These are phyloP conservation scores for Rhizodiscina lignyota DNA, from an alignment of 495 filamentous ascomycete species.

Conservation along the genomic window DNA sequence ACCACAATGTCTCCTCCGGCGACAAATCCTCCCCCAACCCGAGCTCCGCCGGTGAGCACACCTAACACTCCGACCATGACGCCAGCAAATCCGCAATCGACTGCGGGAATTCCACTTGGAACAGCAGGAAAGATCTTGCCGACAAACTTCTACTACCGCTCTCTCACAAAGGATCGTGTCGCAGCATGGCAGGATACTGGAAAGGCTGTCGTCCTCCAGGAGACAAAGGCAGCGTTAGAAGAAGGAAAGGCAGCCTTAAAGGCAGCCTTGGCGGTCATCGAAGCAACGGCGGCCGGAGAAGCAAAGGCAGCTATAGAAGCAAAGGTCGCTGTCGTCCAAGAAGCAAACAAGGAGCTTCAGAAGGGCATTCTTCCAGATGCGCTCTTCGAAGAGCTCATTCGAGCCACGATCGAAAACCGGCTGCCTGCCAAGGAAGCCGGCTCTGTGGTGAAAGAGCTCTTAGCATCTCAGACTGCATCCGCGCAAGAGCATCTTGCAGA, in stretches of 20 bases:
- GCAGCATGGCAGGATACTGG: slow-evolving; percentile 26
- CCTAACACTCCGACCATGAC: too few relatives aligned
- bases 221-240: slow-evolving; percentile 5
- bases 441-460: slow-evolving; percentile 53
- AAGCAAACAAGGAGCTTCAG: neutral
- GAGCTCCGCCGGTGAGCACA: too few relatives aligned
- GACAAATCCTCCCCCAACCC: neutral
- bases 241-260: slow-evolving; percentile 31
- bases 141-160: slow-evolving; percentile 37
- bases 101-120: slow-evolving; percentile 12
- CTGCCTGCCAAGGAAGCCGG: slow-evolving; percentile 53
- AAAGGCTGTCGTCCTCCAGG: neutral
- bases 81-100: slow-evolving; percentile 4
- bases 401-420: slow-evolving; percentile 50
- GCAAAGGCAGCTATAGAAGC: slow-evolving; percentile 34
- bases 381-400: slow-evolving; percentile 74
- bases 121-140: slow-evolving; percentile 14
- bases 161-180: slow-evolving; percentile 32
- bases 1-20: neutral
- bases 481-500: neutral
- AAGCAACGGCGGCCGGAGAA: slow-evolving; percentile 17
- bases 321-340: neutral
- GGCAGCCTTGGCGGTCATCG: slow-evolving; percentile 32
- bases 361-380: neutral
- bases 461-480: slow-evolving; percentile 28